Base-by-base conservation (phyloP, 441 rosid genomes). In the Erodium chrysanthum region DNA sequence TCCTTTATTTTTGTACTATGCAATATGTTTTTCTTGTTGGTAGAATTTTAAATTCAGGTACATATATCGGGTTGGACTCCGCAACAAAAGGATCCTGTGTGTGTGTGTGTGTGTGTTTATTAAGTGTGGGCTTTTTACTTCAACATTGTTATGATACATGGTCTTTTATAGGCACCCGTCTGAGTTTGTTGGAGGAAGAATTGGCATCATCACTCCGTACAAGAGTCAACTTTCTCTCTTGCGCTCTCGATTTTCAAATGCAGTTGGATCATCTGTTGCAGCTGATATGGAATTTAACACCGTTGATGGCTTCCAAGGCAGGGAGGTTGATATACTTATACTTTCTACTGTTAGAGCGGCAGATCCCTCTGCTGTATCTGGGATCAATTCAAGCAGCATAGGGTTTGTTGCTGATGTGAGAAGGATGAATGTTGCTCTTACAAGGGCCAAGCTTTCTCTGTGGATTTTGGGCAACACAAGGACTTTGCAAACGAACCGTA, bases 401-500 rank as follows among this genome's bases (percentile, higher is more conserved):
- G 97, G 99, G 62, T 95, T 92, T 81, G 97, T 92, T 64, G 87
- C 99, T 74, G 97, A 95, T 84, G 91, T 83, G 17, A 85, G 95
- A 76, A 84, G 97, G 72, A 95, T 92, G 97, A 95, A 92, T 80
- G 99, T 95, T 66, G 96, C 97, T 75, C 81, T 95, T 76, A 95
- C 97, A 21, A 90, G 99, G 85, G 97, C 97, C 46, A 95, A 79
- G 79, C 78, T 90, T 70, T 84, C 97, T 61, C 94, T 95, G 76
- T 91, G 99, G 99, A 80, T 95, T 78, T 78, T 95, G 80, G 97
- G 99, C 69, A 87, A 90, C 78, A 83, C 89, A 64, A 80, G 85
- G 70, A 91, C 97, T 70, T 81, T 91, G 83, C 87, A 81, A 77
- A 82, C 79, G 58, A 87, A 90, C 72, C 71, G 35, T 69, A 84